Evolutionary conservation across 2,329 filamentous ascomycete species (phyloP).

Genomic region (Hymenoscyphus albidus): DNA sequence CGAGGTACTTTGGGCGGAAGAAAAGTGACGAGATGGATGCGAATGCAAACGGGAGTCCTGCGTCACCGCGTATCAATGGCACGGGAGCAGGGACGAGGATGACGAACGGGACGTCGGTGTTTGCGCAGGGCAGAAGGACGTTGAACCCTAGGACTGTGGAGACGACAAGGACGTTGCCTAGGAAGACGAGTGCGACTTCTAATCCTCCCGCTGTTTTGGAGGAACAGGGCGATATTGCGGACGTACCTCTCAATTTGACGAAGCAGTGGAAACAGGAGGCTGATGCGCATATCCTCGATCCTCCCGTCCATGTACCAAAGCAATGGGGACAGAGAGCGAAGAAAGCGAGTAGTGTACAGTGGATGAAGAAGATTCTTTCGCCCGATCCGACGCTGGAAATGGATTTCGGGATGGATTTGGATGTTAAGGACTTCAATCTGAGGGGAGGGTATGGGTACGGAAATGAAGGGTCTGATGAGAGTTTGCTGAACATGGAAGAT

Average conservation of each 20-base stretch:
- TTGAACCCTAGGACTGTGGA: neutral
- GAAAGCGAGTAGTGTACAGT: slow-evolving; percentile 11
- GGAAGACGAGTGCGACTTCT: neutral
- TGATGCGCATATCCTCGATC: slow-evolving; percentile 20
- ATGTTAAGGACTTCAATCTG: neutral
- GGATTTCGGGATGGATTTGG: slow-evolving; percentile 5
- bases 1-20: slow-evolving; percentile 1
- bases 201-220: neutral
- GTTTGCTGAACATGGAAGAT: neutral
- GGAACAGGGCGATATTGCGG: neutral
- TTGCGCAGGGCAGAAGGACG: neutral
- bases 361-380: slow-evolving; percentile 22
- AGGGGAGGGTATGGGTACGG: neutral
- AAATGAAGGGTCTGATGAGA: neutral
- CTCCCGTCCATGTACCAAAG: slow-evolving; percentile 20
- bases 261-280: neutral
- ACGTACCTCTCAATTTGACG: neutral
- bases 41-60: neutral
- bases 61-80: neutral
- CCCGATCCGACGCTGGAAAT: slow-evolving; percentile 21
- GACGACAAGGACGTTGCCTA: neutral
- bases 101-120: neutral
- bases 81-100: neutral
- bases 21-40: neutral
- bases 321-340: slow-evolving; percentile 22